phyloP scores from a whole-genome alignment of 164 flowering plant genomes.

The Chimonanthus praecox region DNA sequence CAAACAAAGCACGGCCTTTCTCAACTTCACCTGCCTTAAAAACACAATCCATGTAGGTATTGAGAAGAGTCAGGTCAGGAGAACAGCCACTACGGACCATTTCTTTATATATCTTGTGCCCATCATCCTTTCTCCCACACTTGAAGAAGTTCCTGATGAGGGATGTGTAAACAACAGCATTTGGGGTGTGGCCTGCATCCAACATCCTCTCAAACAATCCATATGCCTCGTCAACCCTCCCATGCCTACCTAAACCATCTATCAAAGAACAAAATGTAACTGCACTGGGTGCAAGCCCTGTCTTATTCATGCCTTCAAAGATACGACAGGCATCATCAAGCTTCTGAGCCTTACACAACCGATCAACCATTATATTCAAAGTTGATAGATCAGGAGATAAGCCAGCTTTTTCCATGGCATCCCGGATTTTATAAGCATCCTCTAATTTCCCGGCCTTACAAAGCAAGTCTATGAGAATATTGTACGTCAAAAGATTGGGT shows the following conservation, averaged over 20 bases:
- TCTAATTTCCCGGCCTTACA: constrained; percentile 65
- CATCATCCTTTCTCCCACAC: constrained; percentile 78
- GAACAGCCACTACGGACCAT: constrained; percentile 57
- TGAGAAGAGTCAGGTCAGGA: constrained; percentile 73
- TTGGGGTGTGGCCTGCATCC: constrained; percentile 51
- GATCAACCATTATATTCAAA: constrained; percentile 80
- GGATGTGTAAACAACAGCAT: constrained; percentile 70
- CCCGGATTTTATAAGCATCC: constrained; percentile 46
- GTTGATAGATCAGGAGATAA: constrained; percentile 82
- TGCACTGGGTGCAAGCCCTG: constrained; percentile 55
- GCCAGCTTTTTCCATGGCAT: constrained; percentile 70
- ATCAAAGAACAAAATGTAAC: constrained; percentile 79
- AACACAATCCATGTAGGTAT: constrained; percentile 94
- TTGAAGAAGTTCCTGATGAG: constrained; percentile 79
- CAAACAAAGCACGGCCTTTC: constrained; percentile 69
- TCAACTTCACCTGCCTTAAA: constrained; percentile 85
- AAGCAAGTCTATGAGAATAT: constrained; percentile 81
- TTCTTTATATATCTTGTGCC: constrained; percentile 87
- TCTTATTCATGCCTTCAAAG: constrained; percentile 60
- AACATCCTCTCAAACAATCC: constrained; percentile 72
- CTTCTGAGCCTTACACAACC: constrained; percentile 67
- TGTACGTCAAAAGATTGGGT: constrained; percentile 73
- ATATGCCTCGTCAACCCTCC: constrained; percentile 85
- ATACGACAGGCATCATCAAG: constrained; percentile 76
- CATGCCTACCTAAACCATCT: constrained; percentile 74